Conservation (phyloP, 2,329 filamentous ascomycete genomes). For the Aschersonia sp. region DNA sequence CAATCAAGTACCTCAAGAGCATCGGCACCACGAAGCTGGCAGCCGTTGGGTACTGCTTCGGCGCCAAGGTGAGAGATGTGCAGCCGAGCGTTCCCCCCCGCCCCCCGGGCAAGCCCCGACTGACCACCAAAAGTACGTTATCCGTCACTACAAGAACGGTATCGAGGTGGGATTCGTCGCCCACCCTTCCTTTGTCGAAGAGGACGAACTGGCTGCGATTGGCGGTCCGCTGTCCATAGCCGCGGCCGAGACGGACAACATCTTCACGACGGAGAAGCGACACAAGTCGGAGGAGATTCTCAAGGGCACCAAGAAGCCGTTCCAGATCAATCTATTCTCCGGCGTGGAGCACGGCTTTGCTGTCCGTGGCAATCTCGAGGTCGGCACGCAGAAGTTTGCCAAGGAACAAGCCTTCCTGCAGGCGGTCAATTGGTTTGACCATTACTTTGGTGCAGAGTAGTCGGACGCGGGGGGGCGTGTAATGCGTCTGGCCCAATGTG, state of each 20-base stretch:
- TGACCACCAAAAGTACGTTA: constrained; percentile 39
- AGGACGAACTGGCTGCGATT: constrained; percentile 43
- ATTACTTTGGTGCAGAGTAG: constrained; percentile 11
- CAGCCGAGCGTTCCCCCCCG: neutral
- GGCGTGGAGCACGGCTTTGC: constrained; percentile 61
- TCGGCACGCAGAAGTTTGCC: constrained; percentile 43
- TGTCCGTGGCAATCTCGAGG: constrained; percentile 45
- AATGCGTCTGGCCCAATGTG: neutral
- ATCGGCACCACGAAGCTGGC: constrained; percentile 37
- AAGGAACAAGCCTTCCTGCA: constrained; percentile 70
- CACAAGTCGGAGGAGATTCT: constrained; percentile 45
- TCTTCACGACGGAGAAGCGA: constrained; percentile 42
- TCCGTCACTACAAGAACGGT: constrained; percentile 44
- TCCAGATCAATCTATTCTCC: constrained; percentile 56
- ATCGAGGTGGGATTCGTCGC: constrained; percentile 47
- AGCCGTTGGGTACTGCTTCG: constrained; percentile 50
- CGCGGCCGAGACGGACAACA: constrained; percentile 45
- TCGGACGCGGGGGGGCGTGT: neutral
- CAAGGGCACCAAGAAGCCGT: constrained; percentile 34
- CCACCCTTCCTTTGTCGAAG: constrained; percentile 47
- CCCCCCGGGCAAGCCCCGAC: neutral
- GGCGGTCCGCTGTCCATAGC: constrained; percentile 43
- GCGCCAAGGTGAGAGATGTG: constrained; percentile 33
- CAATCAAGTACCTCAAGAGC: constrained; percentile 39
- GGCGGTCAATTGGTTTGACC: constrained; percentile 61